Percentiles rank a stretch among this genome's conserved stretches.
Conservation (phyloP, 352 stramenopile genomes). For the Blastocystis sp. region DNA sequence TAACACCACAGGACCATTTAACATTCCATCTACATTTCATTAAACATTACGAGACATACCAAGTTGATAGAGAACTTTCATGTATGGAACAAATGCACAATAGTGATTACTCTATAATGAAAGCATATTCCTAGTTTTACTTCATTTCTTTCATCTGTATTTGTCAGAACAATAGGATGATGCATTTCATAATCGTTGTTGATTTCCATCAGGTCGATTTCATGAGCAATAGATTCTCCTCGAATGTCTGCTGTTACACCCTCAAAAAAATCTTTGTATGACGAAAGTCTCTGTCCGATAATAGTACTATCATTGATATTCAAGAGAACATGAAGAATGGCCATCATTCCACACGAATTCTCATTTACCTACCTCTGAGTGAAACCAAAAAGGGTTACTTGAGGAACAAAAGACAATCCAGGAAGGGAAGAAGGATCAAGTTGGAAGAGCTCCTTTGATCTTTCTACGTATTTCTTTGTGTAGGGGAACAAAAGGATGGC, state of each 20-base stretch:
- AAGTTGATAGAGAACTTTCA: conserved; percentile 45
- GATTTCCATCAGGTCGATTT: conserved; percentile 18
- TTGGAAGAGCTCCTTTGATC: conserved; percentile 3
- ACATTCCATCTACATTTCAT: not conserved
- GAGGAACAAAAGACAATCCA: conserved; percentile 29
- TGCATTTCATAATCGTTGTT: conserved; percentile 58
- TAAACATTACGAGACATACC: not conserved
- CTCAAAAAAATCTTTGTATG: conserved; percentile 54
- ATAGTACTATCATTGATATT: conserved; percentile 50
- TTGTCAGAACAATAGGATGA: not conserved
- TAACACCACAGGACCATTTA: conserved; percentile 6
- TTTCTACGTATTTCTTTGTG: not conserved
- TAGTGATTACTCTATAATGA: conserved; percentile 35
- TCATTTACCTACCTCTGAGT: not conserved
- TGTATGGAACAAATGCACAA: conserved; percentile 42
- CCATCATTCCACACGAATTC: conserved; percentile 57
- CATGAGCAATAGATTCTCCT: not conserved
- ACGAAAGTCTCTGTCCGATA: not conserved
- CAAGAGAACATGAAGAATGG: conserved; percentile 47
- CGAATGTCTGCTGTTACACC: not conserved
- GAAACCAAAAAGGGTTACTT: not conserved
- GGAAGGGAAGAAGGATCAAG: conserved; percentile 32
- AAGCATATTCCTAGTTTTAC: not conserved
- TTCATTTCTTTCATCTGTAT: not conserved
- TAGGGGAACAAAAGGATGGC: conserved; percentile 46